phyloP scores from a whole-genome alignment of 495 filamentous ascomycete species.

The Trichocladium uniseriatum region DNA sequence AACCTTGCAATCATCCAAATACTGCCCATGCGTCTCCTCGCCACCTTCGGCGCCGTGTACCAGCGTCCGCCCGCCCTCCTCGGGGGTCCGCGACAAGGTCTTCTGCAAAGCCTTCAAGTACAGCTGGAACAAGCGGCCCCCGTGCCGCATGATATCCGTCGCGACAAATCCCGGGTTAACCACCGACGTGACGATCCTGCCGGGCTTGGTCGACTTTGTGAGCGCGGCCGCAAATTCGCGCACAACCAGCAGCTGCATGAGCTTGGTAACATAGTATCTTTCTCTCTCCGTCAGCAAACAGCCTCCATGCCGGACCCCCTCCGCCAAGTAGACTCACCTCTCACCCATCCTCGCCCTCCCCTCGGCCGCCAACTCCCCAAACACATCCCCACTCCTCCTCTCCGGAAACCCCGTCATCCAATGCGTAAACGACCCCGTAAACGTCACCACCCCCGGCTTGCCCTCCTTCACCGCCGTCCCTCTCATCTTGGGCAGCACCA shows the following conservation, averaged over 20 bases:
- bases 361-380: constrained; percentile 20
- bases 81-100: too few species aligned
- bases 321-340: constrained; percentile 17
- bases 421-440: constrained; percentile 26
- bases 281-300: too few species aligned
- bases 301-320: too few species aligned
- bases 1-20: constrained; percentile 25
- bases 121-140: not conserved
- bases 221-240: constrained; percentile 26
- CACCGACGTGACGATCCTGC: constrained; percentile 21
- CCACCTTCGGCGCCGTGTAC: constrained; percentile 11
- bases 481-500: constrained; percentile 12
- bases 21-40: constrained; percentile 23
- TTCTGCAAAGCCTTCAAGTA: constrained; percentile 1
- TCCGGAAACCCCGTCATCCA: constrained; percentile 28
- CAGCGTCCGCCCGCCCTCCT: too few species aligned
- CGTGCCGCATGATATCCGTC: constrained; percentile 24
- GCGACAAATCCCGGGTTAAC: constrained; percentile 27
- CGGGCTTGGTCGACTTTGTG: constrained; percentile 17
- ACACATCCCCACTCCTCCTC: constrained; percentile 19
- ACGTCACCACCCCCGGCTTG: constrained; percentile 15
- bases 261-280: constrained; percentile 31
- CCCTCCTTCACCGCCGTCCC: constrained; percentile 16
- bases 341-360: constrained; percentile 22
- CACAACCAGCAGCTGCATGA: constrained; percentile 25